Base-by-base conservation (phyloP, 2,329 filamentous ascomycete genomes). In the Alternaria consortialis region DNA sequence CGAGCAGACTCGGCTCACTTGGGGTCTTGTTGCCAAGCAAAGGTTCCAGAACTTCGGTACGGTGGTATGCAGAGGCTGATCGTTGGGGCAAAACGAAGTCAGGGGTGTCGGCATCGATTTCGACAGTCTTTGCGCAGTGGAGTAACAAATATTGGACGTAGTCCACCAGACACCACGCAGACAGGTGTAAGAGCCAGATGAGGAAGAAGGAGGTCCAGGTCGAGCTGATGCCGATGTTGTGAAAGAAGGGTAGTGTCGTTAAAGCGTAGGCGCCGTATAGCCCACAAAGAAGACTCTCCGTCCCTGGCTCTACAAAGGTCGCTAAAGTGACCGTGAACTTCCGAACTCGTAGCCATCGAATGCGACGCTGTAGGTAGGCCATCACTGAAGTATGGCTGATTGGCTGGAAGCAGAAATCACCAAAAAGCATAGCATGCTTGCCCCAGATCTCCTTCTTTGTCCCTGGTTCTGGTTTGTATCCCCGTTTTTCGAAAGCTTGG, bases 241-340 rank as follows among this genome's bases (percentile, higher is more conserved):
- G 79, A 63, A 92, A 87, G 75, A 84, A 88, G 0, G 91, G 87
- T 1, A 96, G 74, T 0, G 90, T 92, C 0, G 92, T 96, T 3
- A 92, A 73, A 0, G 90, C 92, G 77, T 91, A 97, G 1, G 93
- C 87, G 43, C 93, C 88, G 73, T 96, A 93, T 0, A 89, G 80
- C 23, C 90, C 93, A 79, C 93, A 97, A 0, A 98, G 75, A 34
- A 99, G 86, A 29, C 90, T 91, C 78, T 99, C 95, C 0, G 96
- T 93, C 2, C 93, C 94, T 0, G 94, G 95, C 75, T 99, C 95
- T 3, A 97, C 92, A 1, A 97, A 82, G 0, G 96, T 98, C 0
- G 95, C 96, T 0, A 91, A 83, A 2, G 92, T 85, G 13, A 99
- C 95, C 0, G 94, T 97, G 82, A 93, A 98, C 78, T 99, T 99